Conservation (phyloP, 305 asterid species). For the Coffea humblotiana region DNA sequence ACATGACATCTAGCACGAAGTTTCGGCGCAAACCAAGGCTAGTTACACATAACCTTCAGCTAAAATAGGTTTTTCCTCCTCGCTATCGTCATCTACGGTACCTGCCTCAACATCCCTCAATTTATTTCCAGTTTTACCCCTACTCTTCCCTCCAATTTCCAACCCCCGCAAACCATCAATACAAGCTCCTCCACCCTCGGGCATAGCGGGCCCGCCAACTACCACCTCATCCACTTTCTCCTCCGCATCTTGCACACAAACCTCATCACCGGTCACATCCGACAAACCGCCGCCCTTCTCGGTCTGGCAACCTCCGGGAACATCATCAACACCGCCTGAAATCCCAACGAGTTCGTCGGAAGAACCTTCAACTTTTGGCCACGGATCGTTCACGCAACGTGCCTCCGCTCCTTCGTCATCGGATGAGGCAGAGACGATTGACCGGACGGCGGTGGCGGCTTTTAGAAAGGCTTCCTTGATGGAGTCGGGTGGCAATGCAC, state of each 20-base stretch:
- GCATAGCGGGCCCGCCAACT: constrained; percentile 28
- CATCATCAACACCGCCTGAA: constrained; percentile 42
- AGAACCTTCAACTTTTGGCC: constrained; percentile 36
- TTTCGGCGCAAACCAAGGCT: not conserved
- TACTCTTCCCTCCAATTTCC: constrained; percentile 47
- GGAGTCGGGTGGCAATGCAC: constrained; percentile 80
- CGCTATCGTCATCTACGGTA: constrained; percentile 31
- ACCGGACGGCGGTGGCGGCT: constrained; percentile 78
- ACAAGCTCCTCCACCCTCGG: constrained; percentile 47
- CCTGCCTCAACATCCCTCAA: constrained; percentile 10
- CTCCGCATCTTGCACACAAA: constrained; percentile 31
- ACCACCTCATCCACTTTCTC: constrained; percentile 40
- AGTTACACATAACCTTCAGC: constrained; percentile 45
- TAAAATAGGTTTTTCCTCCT: constrained; percentile 43
- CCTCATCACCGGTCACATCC: constrained; percentile 43
- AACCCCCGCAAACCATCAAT: constrained; percentile 61
- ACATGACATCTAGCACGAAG: not conserved
- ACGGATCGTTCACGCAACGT: constrained; percentile 61
- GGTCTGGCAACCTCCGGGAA: constrained; percentile 45
- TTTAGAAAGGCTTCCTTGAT: constrained; percentile 69
- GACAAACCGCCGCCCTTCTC: constrained; percentile 54
- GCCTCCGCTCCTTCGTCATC: constrained; percentile 41
- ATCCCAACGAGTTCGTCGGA: constrained; percentile 60
- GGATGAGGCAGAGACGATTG: constrained; percentile 47
- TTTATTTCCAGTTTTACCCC: constrained; percentile 38